These are phyloP conservation scores for Plantago coronopus DNA, from an alignment of 305 asterid species.

Conservation along the genomic window DNA sequence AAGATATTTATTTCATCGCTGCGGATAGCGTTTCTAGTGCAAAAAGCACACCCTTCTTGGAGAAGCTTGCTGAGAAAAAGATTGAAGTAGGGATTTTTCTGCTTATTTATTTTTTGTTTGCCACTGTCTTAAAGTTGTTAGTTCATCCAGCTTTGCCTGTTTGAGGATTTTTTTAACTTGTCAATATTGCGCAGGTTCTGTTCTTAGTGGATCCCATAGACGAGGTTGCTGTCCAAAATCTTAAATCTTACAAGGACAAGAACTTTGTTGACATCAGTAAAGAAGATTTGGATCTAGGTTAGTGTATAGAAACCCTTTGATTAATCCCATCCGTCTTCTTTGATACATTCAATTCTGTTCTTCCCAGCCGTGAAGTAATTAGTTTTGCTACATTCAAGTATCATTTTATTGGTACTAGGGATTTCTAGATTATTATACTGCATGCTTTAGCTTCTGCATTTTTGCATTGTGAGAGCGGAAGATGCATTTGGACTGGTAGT, in stretches of 20 bases:
- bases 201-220: slow-evolving; percentile 94
- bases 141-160: neutral
- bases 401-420: no score
- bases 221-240: slow-evolving; percentile 86
- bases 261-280: slow-evolving; percentile 86
- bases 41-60: slow-evolving; percentile 88
- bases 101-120: slow-evolving; percentile 15
- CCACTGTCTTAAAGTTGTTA: slow-evolving; percentile 1
- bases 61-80: slow-evolving; percentile 81
- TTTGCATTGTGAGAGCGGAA: no score
- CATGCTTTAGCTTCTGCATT: no score
- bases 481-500: no score
- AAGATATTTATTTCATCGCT: slow-evolving; percentile 81
- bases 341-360: neutral
- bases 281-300: slow-evolving; percentile 92
- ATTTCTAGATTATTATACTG: no score
- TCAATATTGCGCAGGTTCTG: slow-evolving; percentile 50
- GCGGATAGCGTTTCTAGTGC: slow-evolving; percentile 90
- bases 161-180: neutral
- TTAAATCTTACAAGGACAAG: slow-evolving; percentile 82
- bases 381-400: no score
- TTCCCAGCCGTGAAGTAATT: neutral
- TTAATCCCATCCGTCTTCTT: neutral
- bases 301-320: slow-evolving; percentile 21
- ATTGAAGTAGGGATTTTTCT: slow-evolving; percentile 58